phyloP scores from a whole-genome alignment of 2,329 filamentous ascomycete genomes.

The Esteya vermicola region DNA sequence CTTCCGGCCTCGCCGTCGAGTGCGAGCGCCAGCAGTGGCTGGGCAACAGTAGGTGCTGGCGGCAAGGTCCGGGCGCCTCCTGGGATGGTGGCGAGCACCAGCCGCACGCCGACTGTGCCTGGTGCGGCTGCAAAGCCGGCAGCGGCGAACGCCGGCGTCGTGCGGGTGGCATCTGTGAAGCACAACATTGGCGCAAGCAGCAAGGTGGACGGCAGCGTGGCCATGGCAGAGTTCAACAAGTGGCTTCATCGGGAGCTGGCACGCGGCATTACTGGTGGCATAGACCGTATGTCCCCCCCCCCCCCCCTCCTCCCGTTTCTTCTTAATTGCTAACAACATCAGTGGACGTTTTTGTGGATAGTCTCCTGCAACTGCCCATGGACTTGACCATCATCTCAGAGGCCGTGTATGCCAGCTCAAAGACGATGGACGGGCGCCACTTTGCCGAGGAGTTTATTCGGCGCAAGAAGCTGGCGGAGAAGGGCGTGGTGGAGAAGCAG shows the following conservation, averaged over 20 bases:
- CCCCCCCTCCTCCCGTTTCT: background rate
- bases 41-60: constrained; percentile 89
- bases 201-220: constrained; percentile 22
- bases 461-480: constrained; percentile 84
- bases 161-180: no score
- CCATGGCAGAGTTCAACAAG: constrained; percentile 85
- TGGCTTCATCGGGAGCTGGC: constrained; percentile 74
- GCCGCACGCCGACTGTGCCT: no score
- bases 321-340: constrained; percentile 18
- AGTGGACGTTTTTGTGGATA: constrained; percentile 67
- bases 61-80: constrained; percentile 76
- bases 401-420: constrained; percentile 72
- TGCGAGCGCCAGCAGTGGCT: constrained; percentile 44
- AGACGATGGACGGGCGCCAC: constrained; percentile 81
- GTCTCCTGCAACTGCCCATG: constrained; percentile 59
- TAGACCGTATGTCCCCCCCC: constrained; percentile 32
- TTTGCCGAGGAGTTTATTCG: constrained; percentile 92
- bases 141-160: constrained; percentile 22
- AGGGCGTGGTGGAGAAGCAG: constrained; percentile 65
- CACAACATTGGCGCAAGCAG: background rate
- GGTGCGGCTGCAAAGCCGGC: constrained; percentile 33
- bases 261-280: constrained; percentile 48
- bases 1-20: constrained; percentile 13
- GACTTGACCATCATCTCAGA: constrained; percentile 78
- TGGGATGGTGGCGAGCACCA: constrained; percentile 35